Evolutionary conservation across 441 rosid genomes (phyloP), one percentile per base, ranked within the genome.

Genomic region (Capsella rubella): DNA sequence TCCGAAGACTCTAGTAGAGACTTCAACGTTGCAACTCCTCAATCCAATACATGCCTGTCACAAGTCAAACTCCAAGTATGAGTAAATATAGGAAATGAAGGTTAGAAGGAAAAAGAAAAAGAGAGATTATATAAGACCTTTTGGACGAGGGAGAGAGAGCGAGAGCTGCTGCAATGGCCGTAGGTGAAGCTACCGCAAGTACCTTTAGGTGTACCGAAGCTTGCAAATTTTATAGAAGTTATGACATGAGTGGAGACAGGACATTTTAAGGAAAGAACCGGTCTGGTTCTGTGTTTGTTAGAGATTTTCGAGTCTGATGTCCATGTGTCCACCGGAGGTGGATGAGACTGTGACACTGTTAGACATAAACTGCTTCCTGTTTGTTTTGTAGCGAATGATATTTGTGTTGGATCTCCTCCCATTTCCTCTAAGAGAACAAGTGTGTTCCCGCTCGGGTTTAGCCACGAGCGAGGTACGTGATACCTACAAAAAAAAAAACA

Each of bases 381-480:
- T 78, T 89, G 87, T 67, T 60, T 85, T 25, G 87, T 79, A 2
- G 86, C 86, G 51, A 90, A 83, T 63, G 87, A 79, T 64, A 95
- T 85, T 68, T 84, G 70, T 25, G 87, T 85, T n/a, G 98, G 98
- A 84, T 95, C 95, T 51, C 99, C 99, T 34, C 99, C 97, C 40
- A 79, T 65, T 69, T 95, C 98, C 84, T 92, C 99, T 12, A 95
- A 90, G 81, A 95, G 78, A 50, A 95, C 98, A 59, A 95, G 86
- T 46, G 78, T 84, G 83, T 95, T 95, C 28, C 85, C 90, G 8
- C 86, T 87, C 37, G 93, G 77, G 80, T 87, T 69, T 63, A 92
- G 61, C 99, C 99, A 95, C 25, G 98, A 89, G 37, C 97, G 99
- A 21, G 99, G 99, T 45, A 95, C 86, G 34, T 95, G 99, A 77